Evolutionary conservation across 345 rosid species (phyloP).

Genomic region (Psidium friedrichsthalianum): DNA sequence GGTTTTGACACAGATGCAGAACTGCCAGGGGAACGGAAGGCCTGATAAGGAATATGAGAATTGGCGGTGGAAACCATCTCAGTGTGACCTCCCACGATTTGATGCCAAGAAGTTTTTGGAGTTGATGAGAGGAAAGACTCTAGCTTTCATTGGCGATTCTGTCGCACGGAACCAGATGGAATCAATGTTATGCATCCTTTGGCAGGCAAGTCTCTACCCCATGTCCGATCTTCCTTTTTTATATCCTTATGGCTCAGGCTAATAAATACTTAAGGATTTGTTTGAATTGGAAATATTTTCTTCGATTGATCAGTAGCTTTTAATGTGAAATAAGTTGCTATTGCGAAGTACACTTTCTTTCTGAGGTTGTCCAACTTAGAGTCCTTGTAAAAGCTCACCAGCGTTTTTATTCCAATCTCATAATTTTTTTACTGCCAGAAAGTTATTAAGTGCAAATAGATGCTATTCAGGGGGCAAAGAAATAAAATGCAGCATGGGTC

Average conservation of each 20-base stretch:
- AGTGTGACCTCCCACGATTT: conserved; percentile 88
- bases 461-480: neutral
- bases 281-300: neutral
- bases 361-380: neutral
- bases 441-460: neutral
- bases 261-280: neutral
- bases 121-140: conserved; percentile 85
- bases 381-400: neutral
- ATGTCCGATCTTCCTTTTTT: neutral
- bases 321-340: neutral
- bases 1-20: conserved; percentile 88
- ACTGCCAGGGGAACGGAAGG: conserved; percentile 98
- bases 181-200: conserved; percentile 90
- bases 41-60: conserved; percentile 85
- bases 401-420: neutral
- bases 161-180: conserved; percentile 99
- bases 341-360: neutral
- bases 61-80: conserved; percentile 92
- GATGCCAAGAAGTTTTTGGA: conserved; percentile 81
- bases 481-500: neutral
- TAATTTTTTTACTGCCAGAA: neutral
- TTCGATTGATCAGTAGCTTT: neutral
- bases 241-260: neutral
- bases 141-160: conserved; percentile 90
- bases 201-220: conserved; percentile 66